Base-by-base conservation (phyloP, 441 rosid species). In the Gossypium trilobum region DNA sequence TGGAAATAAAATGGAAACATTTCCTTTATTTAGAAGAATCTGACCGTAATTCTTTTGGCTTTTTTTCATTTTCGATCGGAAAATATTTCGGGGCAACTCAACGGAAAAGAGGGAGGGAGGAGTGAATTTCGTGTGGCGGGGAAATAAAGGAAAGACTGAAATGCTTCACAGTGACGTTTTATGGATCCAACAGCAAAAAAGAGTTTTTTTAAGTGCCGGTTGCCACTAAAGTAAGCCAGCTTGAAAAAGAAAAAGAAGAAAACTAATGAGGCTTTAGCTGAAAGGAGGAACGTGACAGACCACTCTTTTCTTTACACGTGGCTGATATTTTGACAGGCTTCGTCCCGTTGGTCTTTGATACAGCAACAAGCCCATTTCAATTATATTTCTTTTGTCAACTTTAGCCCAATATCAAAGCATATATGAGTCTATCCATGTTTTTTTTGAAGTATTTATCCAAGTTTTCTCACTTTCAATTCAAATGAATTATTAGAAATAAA, bases 101-200 rank as follows among this genome's bases (percentile, higher is more conserved):
- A 22, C 70, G 56, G 56, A 66, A 66, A 56, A 66, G 17, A 5
- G 56, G 56, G 56, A 22, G 36, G 55, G 56, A 8, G 23, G 71
- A 48, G 42, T 23, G 22, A 17, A 25, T n/a, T 66, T 66, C 9
- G 36, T 48, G 42, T 66, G 71, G 71, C 71, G 57, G 57, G 72
- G 48, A 52, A 68, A 9, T 29, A 16, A 52, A 29, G 25, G 17
- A 29, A 31, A 27, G 48, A 36, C 11, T 36, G 44, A 22, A 51
- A 16, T 25, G 2, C 2, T 16, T 68, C 52, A 48, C 56, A 36
- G 29, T 66, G 57, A 46, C 66, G 56, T 71, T 71, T 71, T 58
- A 71, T 25, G 56, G 57, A 58, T 58, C 66, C 57, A 57, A 58
- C 16, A 13, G 13, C 60, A 55, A 14, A 14, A 20, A 20, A 3